Percentiles rank a stretch among this genome's conserved stretches.
Evolutionary conservation across 345 rosid species (phyloP).

Genomic region (Eucalyptus shirleyi): DNA sequence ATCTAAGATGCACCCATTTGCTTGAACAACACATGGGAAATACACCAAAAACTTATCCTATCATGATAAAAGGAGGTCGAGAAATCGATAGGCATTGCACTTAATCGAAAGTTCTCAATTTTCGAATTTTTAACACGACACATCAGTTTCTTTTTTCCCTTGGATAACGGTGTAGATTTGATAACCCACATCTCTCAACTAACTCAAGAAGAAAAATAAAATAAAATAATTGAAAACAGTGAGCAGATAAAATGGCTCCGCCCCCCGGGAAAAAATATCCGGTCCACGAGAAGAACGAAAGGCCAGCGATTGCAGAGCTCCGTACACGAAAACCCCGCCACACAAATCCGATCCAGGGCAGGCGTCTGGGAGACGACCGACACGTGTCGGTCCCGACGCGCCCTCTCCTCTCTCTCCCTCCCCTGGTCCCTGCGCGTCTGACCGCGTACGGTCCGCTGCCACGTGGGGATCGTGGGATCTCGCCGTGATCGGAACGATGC

Average conservation of each 20-base stretch:
- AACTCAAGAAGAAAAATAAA: too few species aligned
- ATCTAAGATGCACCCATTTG: rapidly evolving
- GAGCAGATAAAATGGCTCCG: background rate
- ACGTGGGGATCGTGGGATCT: background rate
- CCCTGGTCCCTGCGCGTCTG: background rate
- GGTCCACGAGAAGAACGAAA: background rate
- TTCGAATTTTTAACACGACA: too few species aligned
- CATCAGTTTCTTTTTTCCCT: background rate
- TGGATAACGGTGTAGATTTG: background rate
- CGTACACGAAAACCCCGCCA: background rate
- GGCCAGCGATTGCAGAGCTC: background rate
- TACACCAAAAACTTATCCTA: background rate
- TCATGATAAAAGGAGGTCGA: background rate
- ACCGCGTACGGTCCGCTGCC: background rate
- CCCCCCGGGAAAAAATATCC: too few species aligned
- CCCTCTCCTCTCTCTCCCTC: too few species aligned
- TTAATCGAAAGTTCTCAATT: background rate
- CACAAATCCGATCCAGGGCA: too few species aligned
- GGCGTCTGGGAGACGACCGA: background rate
- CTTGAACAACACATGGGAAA: background rate
- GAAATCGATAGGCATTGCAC: background rate
- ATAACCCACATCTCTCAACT: background rate
- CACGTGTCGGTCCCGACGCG: background rate
- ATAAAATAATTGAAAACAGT: background rate
- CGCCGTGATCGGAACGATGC: too few species aligned